These are phyloP conservation scores for Mycosphaerella sp. DNA, from an alignment of 2,329 filamentous ascomycete genomes.

Conservation along the genomic window DNA sequence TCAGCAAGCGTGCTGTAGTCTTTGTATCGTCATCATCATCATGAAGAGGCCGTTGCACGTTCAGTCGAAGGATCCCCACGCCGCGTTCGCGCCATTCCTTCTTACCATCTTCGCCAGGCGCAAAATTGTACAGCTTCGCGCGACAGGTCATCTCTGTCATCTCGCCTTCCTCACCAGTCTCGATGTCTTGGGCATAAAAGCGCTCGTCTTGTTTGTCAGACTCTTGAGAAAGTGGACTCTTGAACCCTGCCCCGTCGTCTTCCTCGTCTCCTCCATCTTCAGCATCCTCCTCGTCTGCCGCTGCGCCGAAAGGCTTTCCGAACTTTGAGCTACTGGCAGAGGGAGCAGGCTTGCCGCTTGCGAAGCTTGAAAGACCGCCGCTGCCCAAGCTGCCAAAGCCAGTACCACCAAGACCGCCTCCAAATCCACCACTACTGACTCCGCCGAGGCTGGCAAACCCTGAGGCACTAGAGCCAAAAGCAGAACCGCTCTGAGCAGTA, in stretches of 20 bases:
- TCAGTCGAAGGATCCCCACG: slow-evolving; percentile 76
- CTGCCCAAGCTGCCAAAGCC: slow-evolving; percentile 39
- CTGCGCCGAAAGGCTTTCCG: slow-evolving; percentile 62
- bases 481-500: slow-evolving; percentile 22
- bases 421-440: slow-evolving; percentile 21
- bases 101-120: slow-evolving; percentile 43
- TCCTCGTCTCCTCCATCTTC: slow-evolving; percentile 47
- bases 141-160: slow-evolving; percentile 67
- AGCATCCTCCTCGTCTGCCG: slow-evolving; percentile 49
- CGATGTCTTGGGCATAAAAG: slow-evolving; percentile 58
- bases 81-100: slow-evolving; percentile 87
- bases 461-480: slow-evolving; percentile 32
- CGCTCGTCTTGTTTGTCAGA: slow-evolving; percentile 58
- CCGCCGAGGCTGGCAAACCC: slow-evolving; percentile 31
- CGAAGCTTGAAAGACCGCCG: slow-evolving; percentile 61
- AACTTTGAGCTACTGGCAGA: slow-evolving; percentile 46
- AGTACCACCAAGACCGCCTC: slow-evolving; percentile 18
- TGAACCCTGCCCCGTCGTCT: slow-evolving; percentile 38
- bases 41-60: slow-evolving; percentile 52
- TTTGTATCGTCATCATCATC: slow-evolving; percentile 50
- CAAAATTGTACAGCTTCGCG: slow-evolving; percentile 78
- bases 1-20: slow-evolving; percentile 64
- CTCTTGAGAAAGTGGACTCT: slow-evolving; percentile 43
- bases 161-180: slow-evolving; percentile 85
- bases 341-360: slow-evolving; percentile 46